Evolutionary conservation across 805 yeast species (phyloP), one percentile per base, ranked within the genome.

Genomic region (Ogataea saltuana): DNA sequence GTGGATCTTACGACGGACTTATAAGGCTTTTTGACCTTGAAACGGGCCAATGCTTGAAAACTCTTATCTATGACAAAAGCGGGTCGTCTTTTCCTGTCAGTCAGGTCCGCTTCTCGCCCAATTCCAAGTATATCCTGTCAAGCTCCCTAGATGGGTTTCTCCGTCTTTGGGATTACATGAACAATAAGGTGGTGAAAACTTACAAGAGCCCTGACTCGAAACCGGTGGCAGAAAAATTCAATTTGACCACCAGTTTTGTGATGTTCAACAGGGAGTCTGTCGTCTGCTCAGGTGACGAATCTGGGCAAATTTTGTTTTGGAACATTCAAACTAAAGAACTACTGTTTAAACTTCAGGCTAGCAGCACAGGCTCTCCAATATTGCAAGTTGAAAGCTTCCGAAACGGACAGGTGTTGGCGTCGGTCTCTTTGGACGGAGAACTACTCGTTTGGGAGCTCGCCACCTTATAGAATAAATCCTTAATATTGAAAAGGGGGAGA

Each of bases 1-100:
- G 95, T 49, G 93, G 95, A 0, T 84, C 96, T 13, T 85, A 83
- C 60, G 99, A 91, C 64, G 99, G 99, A 3, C 72, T 88, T 51
- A 84, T 91, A 19, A 71, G 99, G 38, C 68, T 91, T 13, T 91
- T 95, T 70, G 97, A 90, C 60, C 76, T 89, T 15, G 83, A 78
- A 36, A 76, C 95, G 0, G 97, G 97, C 4, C 96, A 89, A 53
- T 91, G 98, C 68, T 69, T 91, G 53, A 87, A 90, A 58, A 93
- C 98, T 0, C 64, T 91, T 51, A 88, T 90, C 26, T 86, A 83
- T 57, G 91, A 86, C 55, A 76, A 85, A 45, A 80, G 82, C 50
- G 77, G 76, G 36, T 82, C 86, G 1, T 78, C 85, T 12, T 83
- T 79, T 56, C 97, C 98, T 0, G 83, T 91, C 4, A 76, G 87